Base-by-base conservation (phyloP, 2,329 filamentous ascomycete genomes). In the Fusarium begoniae region DNA sequence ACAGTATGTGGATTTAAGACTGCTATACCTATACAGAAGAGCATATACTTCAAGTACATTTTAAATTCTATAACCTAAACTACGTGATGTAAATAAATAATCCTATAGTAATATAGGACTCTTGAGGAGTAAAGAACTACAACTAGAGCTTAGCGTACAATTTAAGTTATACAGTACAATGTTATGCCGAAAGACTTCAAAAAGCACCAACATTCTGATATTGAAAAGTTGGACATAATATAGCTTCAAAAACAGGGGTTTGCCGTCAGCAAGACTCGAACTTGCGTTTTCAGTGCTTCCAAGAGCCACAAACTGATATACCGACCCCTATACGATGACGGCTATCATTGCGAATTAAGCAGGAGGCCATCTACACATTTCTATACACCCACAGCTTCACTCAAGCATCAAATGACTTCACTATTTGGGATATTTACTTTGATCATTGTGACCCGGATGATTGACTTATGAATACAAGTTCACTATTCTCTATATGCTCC, bases 311-410 rank as follows among this genome's bases (percentile, higher is more conserved):
- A 73, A 74, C 74, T 75, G 74, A 61, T 75, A 68, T 75, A 75
- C 74, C 75, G 55, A 75, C 74, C 74, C 70, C 74, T 75, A 76
- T 75, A 76, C 69, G 74, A 76, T 75, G 67, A 75, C 70, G 73
- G 74, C 74, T 37, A 68, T 14, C 50, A 54, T 67, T 72, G 69
- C 45, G 71, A 59, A 64, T 59, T 43, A 20, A 47, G 11, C 40
- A 8, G 15, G 1, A 12, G 24, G 9, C 15, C 22, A 32, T 20
- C 22, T 3, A 6, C 1, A 48, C 6, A 48, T 28, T 1, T 3
- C 0, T 24, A 48, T 51, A 35, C 35, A 41, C 37, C 9, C 8
- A 14, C 7, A 13, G 1, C 4, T 9, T 22, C 18, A 28, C n/a
- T 37, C 30, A 15, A 12, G 6, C 50, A 11, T 35, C 6, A 1